Base-by-base conservation (phyloP, 129 eudicot species). In the Tagetes patula region DNA sequence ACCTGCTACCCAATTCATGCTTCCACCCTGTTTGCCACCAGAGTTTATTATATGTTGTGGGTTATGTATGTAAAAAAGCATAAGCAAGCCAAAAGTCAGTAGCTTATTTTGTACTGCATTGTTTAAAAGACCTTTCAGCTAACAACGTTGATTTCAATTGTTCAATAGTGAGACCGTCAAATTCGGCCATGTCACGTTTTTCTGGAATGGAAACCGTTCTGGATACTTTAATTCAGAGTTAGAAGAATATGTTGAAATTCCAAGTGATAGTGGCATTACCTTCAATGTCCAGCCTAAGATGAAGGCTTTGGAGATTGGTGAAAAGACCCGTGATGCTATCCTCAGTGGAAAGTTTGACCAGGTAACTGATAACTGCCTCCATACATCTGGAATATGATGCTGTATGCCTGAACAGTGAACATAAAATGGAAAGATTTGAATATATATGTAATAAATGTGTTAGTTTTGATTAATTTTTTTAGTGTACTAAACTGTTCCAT, bases 121-220 rank as follows among this genome's bases (percentile, higher is more conserved):
- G 45, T 31, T 66, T 53, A 11, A 27, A 63, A 32, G 31, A 46
- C 60, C n/a, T 32, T 13, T 71, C 3, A 10, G 27, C 27, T 70
- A 37, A 70, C 56, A 34, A 31, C 4, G n/a, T 71, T 52, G 53
- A 27, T 37, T 43, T 32, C 37, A 39, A 47, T 38, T 53, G 14
- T 71, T 47, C 36, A 66, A 65, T 87, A 93, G 98, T 68, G 98
- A 93, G 81, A 93, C 98, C 0, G 98, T 93, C 36, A 93, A 93
- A 74, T 93, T 93, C 73, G 98, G 98, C 0, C 98, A 93, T 68
- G 98, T 93, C 37, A 93, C 96, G 53, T 93, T 93, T 69, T 93
- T 93, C 89, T 93, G 98, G 98, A 93, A 93, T 34, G 98, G 98
- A 67, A 93, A 93, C 66, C 95, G 98, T 39, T 93, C 98, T 12